Percentiles rank a stretch among this genome's conserved stretches.
Conservation (phyloP, 768 basidiomycete species). For the Harrya chromipes region DNA sequence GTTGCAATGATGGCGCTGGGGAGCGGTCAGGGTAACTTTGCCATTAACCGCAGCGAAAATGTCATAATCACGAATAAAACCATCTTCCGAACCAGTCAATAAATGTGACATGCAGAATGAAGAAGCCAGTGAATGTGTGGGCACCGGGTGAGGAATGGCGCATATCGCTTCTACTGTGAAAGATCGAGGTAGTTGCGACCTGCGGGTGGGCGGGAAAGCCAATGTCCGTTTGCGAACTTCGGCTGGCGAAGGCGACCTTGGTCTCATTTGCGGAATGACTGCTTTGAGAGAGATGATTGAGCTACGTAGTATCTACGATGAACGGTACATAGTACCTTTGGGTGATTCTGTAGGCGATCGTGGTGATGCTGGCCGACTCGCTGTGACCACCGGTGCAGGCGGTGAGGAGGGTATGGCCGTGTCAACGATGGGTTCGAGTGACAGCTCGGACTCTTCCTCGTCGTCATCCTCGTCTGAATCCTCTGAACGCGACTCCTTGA, state of each 20-base stretch:
- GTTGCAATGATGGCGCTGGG: slow-evolving; percentile 84
- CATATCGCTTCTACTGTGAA: slow-evolving; percentile 90
- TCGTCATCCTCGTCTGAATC: slow-evolving; percentile 60
- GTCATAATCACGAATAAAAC: slow-evolving; percentile 91
- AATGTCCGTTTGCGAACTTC: slow-evolving; percentile 49
- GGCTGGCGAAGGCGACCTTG: slow-evolving; percentile 53
- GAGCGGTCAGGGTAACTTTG: slow-evolving; percentile 80
- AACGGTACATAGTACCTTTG: slow-evolving; percentile 30
- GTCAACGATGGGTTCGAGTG: slow-evolving; percentile 30
- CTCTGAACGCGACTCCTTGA: slow-evolving; percentile 56
- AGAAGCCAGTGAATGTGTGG: slow-evolving; percentile 84
- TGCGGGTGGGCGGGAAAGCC: slow-evolving; percentile 30
- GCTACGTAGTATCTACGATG: background rate
- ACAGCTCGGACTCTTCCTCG: slow-evolving; percentile 44
- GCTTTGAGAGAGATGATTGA: slow-evolving; percentile 19
- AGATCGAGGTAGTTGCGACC: slow-evolving; percentile 45
- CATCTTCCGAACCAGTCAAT: slow-evolving; percentile 89
- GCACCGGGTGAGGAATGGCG: slow-evolving; percentile 84
- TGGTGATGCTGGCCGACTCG: slow-evolving; percentile 23
- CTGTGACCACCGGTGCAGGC: slow-evolving; percentile 24
- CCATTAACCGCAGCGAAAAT: slow-evolving; percentile 87
- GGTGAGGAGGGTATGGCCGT: slow-evolving; percentile 26
- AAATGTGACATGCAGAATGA: slow-evolving; percentile 87
- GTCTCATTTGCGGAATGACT: slow-evolving; percentile 26
- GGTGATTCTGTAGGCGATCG: slow-evolving; percentile 30